Percentiles rank a stretch among this genome's conserved stretches.
Evolutionary conservation across 495 filamentous ascomycete genomes (phyloP).

Genomic region (Acidiella bohemica): DNA sequence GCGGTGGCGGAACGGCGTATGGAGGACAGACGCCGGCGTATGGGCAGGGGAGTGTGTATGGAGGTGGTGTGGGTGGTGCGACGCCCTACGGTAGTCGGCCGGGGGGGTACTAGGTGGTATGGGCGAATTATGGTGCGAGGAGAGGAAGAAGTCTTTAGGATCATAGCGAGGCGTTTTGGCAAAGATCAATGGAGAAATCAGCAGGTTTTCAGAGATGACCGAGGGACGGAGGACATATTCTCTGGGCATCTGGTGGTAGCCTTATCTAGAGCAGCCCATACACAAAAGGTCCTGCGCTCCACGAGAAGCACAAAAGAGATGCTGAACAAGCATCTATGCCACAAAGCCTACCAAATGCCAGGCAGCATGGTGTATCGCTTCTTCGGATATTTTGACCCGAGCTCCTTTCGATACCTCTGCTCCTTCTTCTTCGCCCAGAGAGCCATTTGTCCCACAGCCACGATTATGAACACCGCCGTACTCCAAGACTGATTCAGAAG

Average conservation of each 20-base stretch:
- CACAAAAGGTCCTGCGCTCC: too few relatives aligned
- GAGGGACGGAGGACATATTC: too few relatives aligned
- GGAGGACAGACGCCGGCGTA: constrained; percentile 13
- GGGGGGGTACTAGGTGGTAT: too few relatives aligned
- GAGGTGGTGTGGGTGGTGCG: constrained; percentile 13
- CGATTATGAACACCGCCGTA: constrained; percentile 53
- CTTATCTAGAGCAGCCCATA: too few relatives aligned
- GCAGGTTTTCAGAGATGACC: too few relatives aligned
- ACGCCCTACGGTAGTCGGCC: constrained; percentile 18
- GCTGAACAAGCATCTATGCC: too few relatives aligned
- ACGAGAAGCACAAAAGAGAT: too few relatives aligned
- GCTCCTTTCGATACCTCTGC: constrained; percentile 72
- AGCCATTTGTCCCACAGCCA: constrained; percentile 63
- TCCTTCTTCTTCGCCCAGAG: constrained; percentile 89
- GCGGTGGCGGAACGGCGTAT: constrained; percentile 5
- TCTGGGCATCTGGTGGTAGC: too few relatives aligned
- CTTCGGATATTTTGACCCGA: constrained; percentile 77
- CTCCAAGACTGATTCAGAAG: constrained; percentile 64
- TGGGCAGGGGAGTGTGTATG: constrained; percentile 12
- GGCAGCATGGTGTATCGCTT: constrained; percentile 75
- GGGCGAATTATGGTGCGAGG: too few relatives aligned
- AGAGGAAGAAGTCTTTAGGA: too few relatives aligned
- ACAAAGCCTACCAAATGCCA: constrained; percentile 47
- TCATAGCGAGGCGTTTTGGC: too few relatives aligned
- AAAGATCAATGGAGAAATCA: too few relatives aligned